These are phyloP conservation scores for Epithemia pelagica DNA, from an alignment of 108 stramenopile genomes.

Conservation along the genomic window DNA sequence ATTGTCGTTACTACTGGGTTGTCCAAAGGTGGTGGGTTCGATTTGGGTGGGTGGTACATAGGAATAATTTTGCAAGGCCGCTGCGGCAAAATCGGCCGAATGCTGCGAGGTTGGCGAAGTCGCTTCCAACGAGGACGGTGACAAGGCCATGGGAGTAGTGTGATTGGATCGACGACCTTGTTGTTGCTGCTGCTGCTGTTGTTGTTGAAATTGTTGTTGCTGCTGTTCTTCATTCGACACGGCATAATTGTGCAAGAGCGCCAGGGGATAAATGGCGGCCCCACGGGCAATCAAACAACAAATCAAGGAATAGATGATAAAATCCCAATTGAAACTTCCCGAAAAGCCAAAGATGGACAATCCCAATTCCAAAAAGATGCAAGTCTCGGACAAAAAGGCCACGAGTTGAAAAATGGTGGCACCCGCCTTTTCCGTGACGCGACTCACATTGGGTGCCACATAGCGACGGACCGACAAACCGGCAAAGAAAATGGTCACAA, in stretches of 20 bases:
- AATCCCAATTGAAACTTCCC: slow-evolving; percentile 30
- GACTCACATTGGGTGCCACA: slow-evolving; percentile 47
- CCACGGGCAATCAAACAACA: slow-evolving; percentile 59
- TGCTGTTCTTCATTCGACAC: slow-evolving; percentile 10
- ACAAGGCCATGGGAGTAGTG: no score
- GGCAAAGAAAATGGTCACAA: slow-evolving; percentile 80
- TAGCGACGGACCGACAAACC: slow-evolving; percentile 58
- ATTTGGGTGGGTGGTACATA: no score
- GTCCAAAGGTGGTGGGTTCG: no score
- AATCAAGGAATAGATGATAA: slow-evolving; percentile 42
- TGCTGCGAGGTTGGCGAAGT: no score
- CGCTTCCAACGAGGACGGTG: no score
- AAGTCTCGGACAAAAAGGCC: slow-evolving; percentile 59
- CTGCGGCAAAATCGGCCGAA: no score
- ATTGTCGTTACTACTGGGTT: no score
- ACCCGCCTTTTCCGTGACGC: slow-evolving; percentile 26
- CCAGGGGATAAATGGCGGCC: slow-evolving; percentile 51
- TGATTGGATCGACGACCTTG: no score
- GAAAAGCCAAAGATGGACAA: slow-evolving; percentile 41
- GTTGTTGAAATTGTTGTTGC: no score
- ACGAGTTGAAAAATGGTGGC: slow-evolving; percentile 40
- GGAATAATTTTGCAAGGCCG: no score
- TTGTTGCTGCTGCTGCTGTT: no score
- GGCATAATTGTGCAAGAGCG: slow-evolving; percentile 23
- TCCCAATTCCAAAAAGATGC: slow-evolving; percentile 80